A percentile compares a stretch with the other conserved stretches of the same genome.
These are phyloP conservation scores for Xylaria bambusicola DNA, from an alignment of 495 filamentous ascomycete genomes.

Conservation along the genomic window DNA sequence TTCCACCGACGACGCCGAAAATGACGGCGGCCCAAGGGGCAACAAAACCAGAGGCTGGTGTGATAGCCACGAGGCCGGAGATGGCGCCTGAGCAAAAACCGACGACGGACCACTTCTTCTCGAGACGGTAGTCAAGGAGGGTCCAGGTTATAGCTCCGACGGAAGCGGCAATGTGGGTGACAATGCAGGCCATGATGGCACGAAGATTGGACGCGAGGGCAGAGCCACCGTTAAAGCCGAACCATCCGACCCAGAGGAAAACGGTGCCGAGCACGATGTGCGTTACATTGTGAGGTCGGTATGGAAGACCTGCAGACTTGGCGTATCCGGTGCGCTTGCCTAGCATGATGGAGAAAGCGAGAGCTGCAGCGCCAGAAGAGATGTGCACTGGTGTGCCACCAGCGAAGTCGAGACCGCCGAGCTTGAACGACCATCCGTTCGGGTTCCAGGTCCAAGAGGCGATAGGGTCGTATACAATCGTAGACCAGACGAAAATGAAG, in stretches of 20 bases:
- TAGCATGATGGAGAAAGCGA: slow-evolving; percentile 83
- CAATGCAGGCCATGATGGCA: slow-evolving; percentile 96
- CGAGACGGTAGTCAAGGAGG: slow-evolving; percentile 89
- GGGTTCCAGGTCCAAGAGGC: slow-evolving; percentile 94
- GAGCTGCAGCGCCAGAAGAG: slow-evolving; percentile 72
- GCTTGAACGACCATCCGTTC: slow-evolving; percentile 71
- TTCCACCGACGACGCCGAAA: slow-evolving; percentile 79
- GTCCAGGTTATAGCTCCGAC: slow-evolving; percentile 89
- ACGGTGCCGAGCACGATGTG: slow-evolving; percentile 94
- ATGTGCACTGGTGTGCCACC: slow-evolving; percentile 90
- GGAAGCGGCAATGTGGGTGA: slow-evolving; percentile 87
- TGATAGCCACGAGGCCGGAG: slow-evolving; percentile 86
- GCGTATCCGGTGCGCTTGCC: slow-evolving; percentile 79
- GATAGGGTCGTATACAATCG: slow-evolving; percentile 80
- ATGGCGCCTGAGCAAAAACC: slow-evolving; percentile 97
- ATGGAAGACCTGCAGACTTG: slow-evolving; percentile 72
- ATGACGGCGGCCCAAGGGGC: slow-evolving; percentile 87
- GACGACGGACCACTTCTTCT: slow-evolving; percentile 98
- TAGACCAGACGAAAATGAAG: slow-evolving; percentile 88
- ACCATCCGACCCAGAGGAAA: slow-evolving; percentile 97
- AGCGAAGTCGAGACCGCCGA: slow-evolving; percentile 82
- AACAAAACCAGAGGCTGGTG: slow-evolving; percentile 85
- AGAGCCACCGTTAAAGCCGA: slow-evolving; percentile 98
- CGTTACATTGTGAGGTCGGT: slow-evolving; percentile 96
- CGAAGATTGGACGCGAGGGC: slow-evolving; percentile 96